A percentile compares a stretch with the other conserved stretches of the same genome.
Conservation (phyloP, 2,329 filamentous ascomycete genomes). For the Pseudogymnoascus sp. region DNA sequence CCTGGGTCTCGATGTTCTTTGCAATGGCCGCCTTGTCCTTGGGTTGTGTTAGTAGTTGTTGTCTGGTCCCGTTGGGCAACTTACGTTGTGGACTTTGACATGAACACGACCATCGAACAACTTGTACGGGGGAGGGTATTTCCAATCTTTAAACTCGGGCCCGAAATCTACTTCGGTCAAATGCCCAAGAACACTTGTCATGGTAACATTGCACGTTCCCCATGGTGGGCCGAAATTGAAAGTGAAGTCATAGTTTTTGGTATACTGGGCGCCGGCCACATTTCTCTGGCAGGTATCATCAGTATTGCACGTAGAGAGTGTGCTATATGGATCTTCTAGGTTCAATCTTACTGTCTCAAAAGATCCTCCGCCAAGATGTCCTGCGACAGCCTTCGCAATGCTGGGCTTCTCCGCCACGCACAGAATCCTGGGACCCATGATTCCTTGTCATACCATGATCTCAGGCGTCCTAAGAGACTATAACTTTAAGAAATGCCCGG, state of each 20-base stretch:
- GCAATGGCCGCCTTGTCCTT: constrained; percentile 75
- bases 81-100: constrained; percentile 58
- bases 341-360: constrained; percentile 56
- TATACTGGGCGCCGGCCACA: constrained; percentile 45
- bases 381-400: constrained; percentile 88
- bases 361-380: constrained; percentile 73
- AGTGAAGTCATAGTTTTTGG: constrained; percentile 90
- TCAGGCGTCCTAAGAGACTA: neutral
- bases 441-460: neutral
- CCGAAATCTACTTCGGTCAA: constrained; percentile 74
- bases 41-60: constrained; percentile 12
- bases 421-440: constrained; percentile 42
- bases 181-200: constrained; percentile 90
- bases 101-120: constrained; percentile 76
- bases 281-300: constrained; percentile 16
- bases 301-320: constrained; percentile 7
- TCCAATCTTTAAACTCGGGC: constrained; percentile 68
- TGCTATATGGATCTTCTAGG: neutral
- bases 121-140: constrained; percentile 64
- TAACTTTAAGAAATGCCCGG: neutral
- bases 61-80: constrained; percentile 15
- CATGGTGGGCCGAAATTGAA: constrained; percentile 78
- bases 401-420: constrained; percentile 86
- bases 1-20: constrained; percentile 74
- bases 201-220: constrained; percentile 77